Evolutionary conservation across 257 asterid species (phyloP).

Genomic region (Gentiana macrophylla): DNA sequence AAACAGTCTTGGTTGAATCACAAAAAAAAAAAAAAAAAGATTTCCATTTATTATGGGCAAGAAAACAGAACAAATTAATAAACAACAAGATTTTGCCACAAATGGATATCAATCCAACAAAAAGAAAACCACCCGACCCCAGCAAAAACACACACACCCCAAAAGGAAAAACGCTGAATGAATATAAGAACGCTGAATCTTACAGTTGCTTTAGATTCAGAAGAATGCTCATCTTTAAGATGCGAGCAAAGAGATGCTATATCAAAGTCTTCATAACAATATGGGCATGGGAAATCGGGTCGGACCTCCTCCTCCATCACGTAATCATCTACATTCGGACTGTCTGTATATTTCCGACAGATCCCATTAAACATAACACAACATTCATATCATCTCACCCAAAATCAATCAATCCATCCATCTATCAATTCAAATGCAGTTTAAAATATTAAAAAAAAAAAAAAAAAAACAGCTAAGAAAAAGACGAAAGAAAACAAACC

Average conservation of each 20-base stretch:
- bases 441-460: not conserved
- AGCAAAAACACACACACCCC: too few species aligned
- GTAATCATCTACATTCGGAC: conserved; percentile 48
- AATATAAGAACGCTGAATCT: conserved; percentile 10
- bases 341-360: conserved; percentile 26
- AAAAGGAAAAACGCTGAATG: too few species aligned
- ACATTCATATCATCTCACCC: too few species aligned
- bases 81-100: too few species aligned
- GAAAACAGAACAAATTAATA: too few species aligned
- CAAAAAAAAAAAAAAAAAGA: too few species aligned
- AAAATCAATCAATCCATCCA: too few species aligned
- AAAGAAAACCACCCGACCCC: not conserved
- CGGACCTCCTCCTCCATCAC: conserved; percentile 73
- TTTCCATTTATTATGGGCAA: too few species aligned
- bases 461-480: not conserved
- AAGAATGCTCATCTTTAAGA: conserved; percentile 71
- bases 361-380: not conserved
- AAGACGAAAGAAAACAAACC: conserved; percentile 30
- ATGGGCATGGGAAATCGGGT: conserved; percentile 71
- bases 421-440: too few species aligned
- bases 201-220: conserved; percentile 61
- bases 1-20: too few species aligned
- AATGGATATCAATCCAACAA: not conserved
- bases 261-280: conserved; percentile 78
- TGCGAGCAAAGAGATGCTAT: conserved; percentile 70